These are phyloP conservation scores for Ogataea glucozyma DNA, from an alignment of 805 yeast species.

Conservation along the genomic window DNA sequence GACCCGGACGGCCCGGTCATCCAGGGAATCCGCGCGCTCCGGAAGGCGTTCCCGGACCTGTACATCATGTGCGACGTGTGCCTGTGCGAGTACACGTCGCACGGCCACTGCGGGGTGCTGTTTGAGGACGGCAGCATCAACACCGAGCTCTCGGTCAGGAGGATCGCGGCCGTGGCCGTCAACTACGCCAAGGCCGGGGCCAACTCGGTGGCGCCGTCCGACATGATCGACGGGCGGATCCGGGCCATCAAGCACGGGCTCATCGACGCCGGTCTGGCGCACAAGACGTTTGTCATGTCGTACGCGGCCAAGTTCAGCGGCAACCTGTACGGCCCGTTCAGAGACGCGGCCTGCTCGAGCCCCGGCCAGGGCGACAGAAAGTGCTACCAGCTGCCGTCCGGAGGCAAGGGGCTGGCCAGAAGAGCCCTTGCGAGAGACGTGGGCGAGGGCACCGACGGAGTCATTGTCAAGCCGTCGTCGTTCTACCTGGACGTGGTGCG, in stretches of 20 bases:
- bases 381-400: constrained; percentile 90
- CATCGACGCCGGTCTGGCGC: constrained; percentile 78
- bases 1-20: constrained; percentile 97
- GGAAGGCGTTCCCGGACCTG: constrained; percentile 70
- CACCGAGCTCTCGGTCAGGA: constrained; percentile 68
- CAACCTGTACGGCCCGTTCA: constrained; percentile 90
- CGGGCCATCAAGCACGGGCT: constrained; percentile 84
- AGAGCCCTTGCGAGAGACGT: constrained; percentile 86
- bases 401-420: constrained; percentile 90
- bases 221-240: constrained; percentile 96
- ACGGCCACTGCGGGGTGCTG: constrained; percentile 96
- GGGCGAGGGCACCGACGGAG: constrained; percentile 91
- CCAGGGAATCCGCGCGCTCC: constrained; percentile 65
- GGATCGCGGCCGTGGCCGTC: constrained; percentile 93
- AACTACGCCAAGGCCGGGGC: constrained; percentile 97
- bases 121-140: constrained; percentile 85
- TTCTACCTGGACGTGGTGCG: constrained; percentile 89
- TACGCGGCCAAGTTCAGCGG: constrained; percentile 95
- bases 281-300: constrained; percentile 85
- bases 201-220: constrained; percentile 93
- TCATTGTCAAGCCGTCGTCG: constrained; percentile 94
- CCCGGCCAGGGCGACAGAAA: constrained; percentile 92
- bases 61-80: constrained; percentile 94
- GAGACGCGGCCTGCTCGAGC: constrained; percentile 94
- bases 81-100: constrained; percentile 92